Conservation (phyloP, 2,329 filamentous ascomycete species). For the Dactylonectria estremocensis region DNA sequence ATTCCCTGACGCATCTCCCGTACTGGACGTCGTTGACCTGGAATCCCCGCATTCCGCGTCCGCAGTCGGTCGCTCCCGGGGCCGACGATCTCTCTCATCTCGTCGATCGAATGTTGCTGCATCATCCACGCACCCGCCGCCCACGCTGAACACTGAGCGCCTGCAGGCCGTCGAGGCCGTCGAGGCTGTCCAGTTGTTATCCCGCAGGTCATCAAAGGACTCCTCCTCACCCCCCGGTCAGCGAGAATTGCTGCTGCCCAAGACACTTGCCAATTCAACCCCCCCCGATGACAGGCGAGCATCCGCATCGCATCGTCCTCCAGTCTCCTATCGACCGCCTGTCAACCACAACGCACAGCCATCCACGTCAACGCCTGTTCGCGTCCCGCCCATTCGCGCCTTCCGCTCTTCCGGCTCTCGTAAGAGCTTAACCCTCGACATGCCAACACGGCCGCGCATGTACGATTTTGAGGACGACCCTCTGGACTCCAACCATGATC, state of each 20-base stretch:
- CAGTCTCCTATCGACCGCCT: slow-evolving; percentile 66
- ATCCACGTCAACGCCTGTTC: slow-evolving; percentile 53
- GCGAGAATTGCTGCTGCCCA: slow-evolving; percentile 64
- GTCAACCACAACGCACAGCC: slow-evolving; percentile 52
- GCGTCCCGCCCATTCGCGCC: slow-evolving; percentile 69
- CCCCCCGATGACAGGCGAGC: slow-evolving; percentile 65
- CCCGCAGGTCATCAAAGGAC: slow-evolving; percentile 41
- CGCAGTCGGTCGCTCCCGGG: slow-evolving; percentile 50
- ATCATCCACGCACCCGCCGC: slow-evolving; percentile 50
- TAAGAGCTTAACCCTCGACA: slow-evolving; percentile 68
- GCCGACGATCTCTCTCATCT: slow-evolving; percentile 58
- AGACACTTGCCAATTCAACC: slow-evolving; percentile 56
- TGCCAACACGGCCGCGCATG: slow-evolving; percentile 62
- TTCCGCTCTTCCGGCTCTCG: slow-evolving; percentile 72
- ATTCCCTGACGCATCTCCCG: slow-evolving; percentile 42
- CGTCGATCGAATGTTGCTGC: slow-evolving; percentile 55
- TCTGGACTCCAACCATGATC: slow-evolving; percentile 63
- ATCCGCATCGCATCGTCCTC: slow-evolving; percentile 59
- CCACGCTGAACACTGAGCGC: slow-evolving; percentile 52
- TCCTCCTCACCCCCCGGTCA: slow-evolving; percentile 54
- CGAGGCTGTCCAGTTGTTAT: slow-evolving; percentile 40
- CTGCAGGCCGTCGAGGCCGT: slow-evolving; percentile 51
- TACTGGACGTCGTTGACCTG: slow-evolving; percentile 34
- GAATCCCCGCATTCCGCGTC: slow-evolving; percentile 46
- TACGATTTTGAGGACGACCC: slow-evolving; percentile 62